phyloP scores from a whole-genome alignment of 768 basidiomycete species.

The Coprinopsis strossmayeri region DNA sequence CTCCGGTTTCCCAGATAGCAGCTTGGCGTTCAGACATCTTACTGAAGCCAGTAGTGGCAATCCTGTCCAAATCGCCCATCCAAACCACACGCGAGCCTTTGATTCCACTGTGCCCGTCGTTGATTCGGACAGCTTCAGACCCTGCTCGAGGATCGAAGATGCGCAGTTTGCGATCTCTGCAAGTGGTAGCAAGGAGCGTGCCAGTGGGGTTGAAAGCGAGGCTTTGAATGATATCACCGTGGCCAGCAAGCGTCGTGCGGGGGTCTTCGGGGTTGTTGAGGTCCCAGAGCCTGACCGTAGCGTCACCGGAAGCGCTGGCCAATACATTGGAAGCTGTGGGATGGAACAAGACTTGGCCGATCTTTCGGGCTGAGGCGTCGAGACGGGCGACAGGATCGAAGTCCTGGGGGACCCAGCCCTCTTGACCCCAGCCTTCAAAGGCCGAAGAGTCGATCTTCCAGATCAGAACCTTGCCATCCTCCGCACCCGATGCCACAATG shows the following conservation, averaged over 20 bases:
- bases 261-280: conserved; percentile 66
- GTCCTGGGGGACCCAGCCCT: conserved; percentile 77
- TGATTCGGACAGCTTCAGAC: conserved; percentile 70
- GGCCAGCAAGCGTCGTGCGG: conserved; percentile 57
- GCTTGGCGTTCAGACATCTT: conserved; percentile 95
- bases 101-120: conserved; percentile 89
- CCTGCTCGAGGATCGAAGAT: conserved; percentile 88
- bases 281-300: conserved; percentile 90
- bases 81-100: conserved; percentile 87
- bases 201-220: conserved; percentile 80
- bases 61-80: conserved; percentile 84
- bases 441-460: conserved; percentile 68
- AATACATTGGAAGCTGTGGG: conserved; percentile 85
- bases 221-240: conserved; percentile 84
- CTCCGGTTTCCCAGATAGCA: conserved; percentile 81
- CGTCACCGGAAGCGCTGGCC: conserved; percentile 75
- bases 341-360: conserved; percentile 93
- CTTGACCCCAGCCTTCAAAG: conserved; percentile 84
- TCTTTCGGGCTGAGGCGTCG: conserved; percentile 77
- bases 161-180: conserved; percentile 86
- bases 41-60: conserved; percentile 95
- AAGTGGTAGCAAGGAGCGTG: conserved; percentile 80
- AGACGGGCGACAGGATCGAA: conserved; percentile 81
- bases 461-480: conserved; percentile 90
- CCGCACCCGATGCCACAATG: conserved; percentile 85